These are phyloP conservation scores for Diplocarpon mali DNA, from an alignment of 2,329 filamentous ascomycete genomes.

Conservation along the genomic window DNA sequence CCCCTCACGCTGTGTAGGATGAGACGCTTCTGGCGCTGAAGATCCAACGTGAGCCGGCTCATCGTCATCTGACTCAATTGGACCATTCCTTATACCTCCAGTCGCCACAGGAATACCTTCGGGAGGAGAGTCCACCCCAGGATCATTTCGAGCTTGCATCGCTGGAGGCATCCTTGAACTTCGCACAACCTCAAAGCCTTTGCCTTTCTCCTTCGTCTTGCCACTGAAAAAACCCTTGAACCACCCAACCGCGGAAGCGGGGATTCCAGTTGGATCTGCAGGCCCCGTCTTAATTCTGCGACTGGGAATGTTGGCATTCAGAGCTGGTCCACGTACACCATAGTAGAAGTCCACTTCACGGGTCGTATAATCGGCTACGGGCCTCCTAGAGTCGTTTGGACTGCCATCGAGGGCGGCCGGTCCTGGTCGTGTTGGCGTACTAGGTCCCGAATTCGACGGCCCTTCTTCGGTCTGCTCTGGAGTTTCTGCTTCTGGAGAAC, in stretches of 20 bases:
- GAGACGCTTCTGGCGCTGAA: constrained; percentile 9
- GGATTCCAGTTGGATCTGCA: constrained; percentile 84
- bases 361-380: constrained; percentile 73
- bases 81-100: constrained; percentile 34
- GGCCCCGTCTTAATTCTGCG: constrained; percentile 87
- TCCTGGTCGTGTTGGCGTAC: constrained; percentile 34
- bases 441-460: constrained; percentile 33
- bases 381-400: constrained; percentile 18
- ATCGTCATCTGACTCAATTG: constrained; percentile 51
- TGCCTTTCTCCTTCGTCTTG: constrained; percentile 87
- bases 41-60: constrained; percentile 34
- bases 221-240: constrained; percentile 68
- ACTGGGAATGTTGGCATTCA: constrained; percentile 71
- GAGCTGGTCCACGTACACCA: constrained; percentile 74
- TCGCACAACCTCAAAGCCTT: constrained; percentile 93
- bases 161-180: constrained; percentile 77
- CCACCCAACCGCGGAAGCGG: constrained; percentile 84
- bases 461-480: constrained; percentile 34
- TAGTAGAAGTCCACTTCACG: constrained; percentile 97
- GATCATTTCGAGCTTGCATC: constrained; percentile 44
- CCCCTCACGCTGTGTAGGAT: constrained; percentile 18
- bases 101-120: constrained; percentile 52
- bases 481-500: constrained; percentile 22
- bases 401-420: constrained; percentile 15
- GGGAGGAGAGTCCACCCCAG: constrained; percentile 55